phyloP scores from a whole-genome alignment of 1,284 basidiomycete genomes.

The Trametes hirsuta region DNA sequence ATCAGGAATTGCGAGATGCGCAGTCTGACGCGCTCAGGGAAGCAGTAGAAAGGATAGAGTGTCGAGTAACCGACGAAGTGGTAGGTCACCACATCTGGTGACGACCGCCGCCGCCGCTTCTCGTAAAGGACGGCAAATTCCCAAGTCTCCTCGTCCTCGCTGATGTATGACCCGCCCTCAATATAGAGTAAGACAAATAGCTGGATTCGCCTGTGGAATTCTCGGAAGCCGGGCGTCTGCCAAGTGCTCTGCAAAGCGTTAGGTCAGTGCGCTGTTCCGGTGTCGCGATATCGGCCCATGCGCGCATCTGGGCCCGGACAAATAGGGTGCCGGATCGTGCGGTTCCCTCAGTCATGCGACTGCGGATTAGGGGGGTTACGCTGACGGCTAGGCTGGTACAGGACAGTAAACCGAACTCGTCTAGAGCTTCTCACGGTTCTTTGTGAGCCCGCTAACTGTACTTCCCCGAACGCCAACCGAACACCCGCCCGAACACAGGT shows the following conservation, averaged over 20 bases:
- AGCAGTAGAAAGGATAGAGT: constrained; percentile 92
- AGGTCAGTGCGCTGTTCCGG: neutral
- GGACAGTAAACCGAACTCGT: constrained; percentile 6
- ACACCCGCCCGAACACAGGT: neutral
- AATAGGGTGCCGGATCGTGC: constrained; percentile 4
- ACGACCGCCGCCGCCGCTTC: constrained; percentile 66
- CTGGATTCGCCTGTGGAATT: constrained; percentile 95
- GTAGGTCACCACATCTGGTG: constrained; percentile 62
- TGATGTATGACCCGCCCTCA: constrained; percentile 93
- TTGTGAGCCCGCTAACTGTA: neutral
- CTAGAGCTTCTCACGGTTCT: constrained; percentile 11
- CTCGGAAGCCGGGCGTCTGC: constrained; percentile 87
- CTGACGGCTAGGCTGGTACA: neutral
- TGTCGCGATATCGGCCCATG: neutral
- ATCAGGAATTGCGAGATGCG: constrained; percentile 95
- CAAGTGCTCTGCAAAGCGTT: constrained; percentile 63
- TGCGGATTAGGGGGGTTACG: neutral
- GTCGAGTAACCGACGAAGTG: constrained; percentile 94
- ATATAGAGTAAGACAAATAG: constrained; percentile 94
- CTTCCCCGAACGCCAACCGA: neutral
- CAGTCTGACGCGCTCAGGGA: constrained; percentile 84
- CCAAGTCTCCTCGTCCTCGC: constrained; percentile 88
- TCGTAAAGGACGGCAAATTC: constrained; percentile 89
- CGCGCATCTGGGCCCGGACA: neutral
- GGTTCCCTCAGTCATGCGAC: constrained; percentile 1